Base-by-base conservation (phyloP, 257 asterid species). In the Jasminum sambac region DNA sequence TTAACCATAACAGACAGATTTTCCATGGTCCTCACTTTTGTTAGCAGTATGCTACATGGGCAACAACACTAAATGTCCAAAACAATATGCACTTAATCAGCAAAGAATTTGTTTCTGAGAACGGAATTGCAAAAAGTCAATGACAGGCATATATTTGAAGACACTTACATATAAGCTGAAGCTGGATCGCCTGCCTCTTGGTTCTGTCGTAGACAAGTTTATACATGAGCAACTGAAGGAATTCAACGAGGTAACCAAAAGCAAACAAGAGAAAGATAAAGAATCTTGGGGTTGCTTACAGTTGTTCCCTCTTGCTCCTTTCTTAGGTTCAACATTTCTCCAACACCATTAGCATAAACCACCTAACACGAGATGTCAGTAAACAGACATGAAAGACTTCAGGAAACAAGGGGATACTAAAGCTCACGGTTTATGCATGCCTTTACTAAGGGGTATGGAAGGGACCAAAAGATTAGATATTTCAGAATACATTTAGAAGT, bases 321-420 rank as follows among this genome's bases (percentile, higher is more conserved):
- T 46, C 42, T 63, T 58, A 86, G 81, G 72, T 77, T 73, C 84
- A 84, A 50, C 68, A 23, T 63, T 78, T 87, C 89, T 61, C 25
- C 64, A 16, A 62, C 72, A 17, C 85, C 92, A 62, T 84, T 78
- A 65, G 60, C 66, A 69, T 80, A 87, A 62, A 65, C 43, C 50
- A 87, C 79, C 92, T 86, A 63, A 67, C 8, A 60, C 42, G 36
- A 58, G 6, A 67, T 39, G 41, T 59, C 66, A 42, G 34, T 65
- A 23, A 46, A 72, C 23, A 30, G 19, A 48, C 48, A 46, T 8
- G 55, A 61, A 25, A 43, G 63, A 58, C 46, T 57, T 46, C 36
- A 30, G 68, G 52, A 23, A 38, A 57, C 23, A 13, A 68, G 11
- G 13, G 66, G 16, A 38, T 39, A 69, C 9, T 30, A 8, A 37